These are phyloP conservation scores for Tubosaeta sp. DNA, from an alignment of 768 basidiomycete genomes.

Conservation along the genomic window DNA sequence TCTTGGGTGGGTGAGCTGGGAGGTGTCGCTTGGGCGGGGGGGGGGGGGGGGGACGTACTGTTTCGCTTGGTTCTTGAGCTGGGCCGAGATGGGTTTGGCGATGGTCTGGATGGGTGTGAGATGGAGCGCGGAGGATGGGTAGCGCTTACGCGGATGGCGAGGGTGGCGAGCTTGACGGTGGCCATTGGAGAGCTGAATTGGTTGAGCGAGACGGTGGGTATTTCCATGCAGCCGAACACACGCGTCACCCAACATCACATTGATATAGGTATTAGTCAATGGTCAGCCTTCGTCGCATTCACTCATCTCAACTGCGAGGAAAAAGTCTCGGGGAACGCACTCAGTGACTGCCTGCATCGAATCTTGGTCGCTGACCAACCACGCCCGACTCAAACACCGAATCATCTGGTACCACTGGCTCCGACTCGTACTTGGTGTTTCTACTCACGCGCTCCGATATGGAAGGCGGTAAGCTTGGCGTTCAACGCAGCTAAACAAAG, in stretches of 20 bases:
- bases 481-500: constrained; percentile 10
- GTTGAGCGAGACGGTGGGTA: not conserved
- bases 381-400: constrained; percentile 8
- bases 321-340: not conserved
- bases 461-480: constrained; percentile 4
- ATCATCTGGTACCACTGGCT: constrained; percentile 1
- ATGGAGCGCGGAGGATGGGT: not conserved
- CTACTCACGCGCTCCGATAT: not conserved
- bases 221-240: not conserved
- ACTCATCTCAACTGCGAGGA: not conserved
- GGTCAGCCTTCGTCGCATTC: not conserved
- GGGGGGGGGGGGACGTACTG: constrained; percentile 53
- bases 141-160: constrained; percentile 62
- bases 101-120: constrained; percentile 49
- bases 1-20: constrained; percentile 20
- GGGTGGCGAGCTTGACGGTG: constrained; percentile 66
- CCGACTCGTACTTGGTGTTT: not conserved
- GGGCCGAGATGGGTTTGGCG: constrained; percentile 74
- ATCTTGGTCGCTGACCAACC: constrained; percentile 1
- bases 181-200: constrained; percentile 45
- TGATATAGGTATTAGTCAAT: not conserved
- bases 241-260: too few species aligned
- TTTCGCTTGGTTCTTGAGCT: constrained; percentile 65
- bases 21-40: not conserved
- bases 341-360: constrained; percentile 4